Evolutionary conservation across 345 rosid species (phyloP).

Genomic region (Microthlaspi erraticum): DNA sequence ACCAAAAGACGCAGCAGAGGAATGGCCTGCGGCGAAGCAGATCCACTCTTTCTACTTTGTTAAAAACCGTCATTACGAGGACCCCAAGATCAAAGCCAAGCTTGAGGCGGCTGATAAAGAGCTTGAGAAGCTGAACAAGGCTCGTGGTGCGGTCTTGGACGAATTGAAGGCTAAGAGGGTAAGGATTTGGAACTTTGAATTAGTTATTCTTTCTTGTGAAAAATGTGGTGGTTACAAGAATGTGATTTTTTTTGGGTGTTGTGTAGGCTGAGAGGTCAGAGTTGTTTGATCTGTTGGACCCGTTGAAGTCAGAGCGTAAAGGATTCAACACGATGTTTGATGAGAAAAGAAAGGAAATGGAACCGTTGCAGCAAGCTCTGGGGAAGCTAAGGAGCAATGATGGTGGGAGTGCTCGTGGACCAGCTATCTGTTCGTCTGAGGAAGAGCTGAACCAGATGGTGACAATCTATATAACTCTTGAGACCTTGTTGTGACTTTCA

Average conservation of each 20-base stretch:
- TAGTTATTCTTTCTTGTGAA: not conserved
- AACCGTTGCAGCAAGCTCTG: constrained; percentile 82
- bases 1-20: constrained; percentile 72
- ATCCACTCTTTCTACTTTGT: constrained; percentile 69
- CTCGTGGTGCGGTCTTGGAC: constrained; percentile 50
- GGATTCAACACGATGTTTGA: constrained; percentile 57
- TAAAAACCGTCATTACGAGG: constrained; percentile 55
- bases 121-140: constrained; percentile 51
- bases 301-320: constrained; percentile 59
- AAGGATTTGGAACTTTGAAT: constrained; percentile 27
- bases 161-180: constrained; percentile 70
- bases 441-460: constrained; percentile 82
- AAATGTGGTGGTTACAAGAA: not conserved
- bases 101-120: constrained; percentile 71
- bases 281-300: constrained; percentile 46
- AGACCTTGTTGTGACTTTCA: not conserved
- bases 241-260: not conserved
- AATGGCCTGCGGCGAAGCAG: constrained; percentile 83
- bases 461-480: constrained; percentile 41
- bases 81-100: constrained; percentile 69
- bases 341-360: constrained; percentile 80
- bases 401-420: constrained; percentile 41
- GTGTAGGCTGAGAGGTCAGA: constrained; percentile 54
- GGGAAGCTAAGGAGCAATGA: constrained; percentile 67
- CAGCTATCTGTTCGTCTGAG: constrained; percentile 81